Base-by-base conservation (phyloP, 805 yeast genomes). In the Saccharomycopsis olivae region DNA sequence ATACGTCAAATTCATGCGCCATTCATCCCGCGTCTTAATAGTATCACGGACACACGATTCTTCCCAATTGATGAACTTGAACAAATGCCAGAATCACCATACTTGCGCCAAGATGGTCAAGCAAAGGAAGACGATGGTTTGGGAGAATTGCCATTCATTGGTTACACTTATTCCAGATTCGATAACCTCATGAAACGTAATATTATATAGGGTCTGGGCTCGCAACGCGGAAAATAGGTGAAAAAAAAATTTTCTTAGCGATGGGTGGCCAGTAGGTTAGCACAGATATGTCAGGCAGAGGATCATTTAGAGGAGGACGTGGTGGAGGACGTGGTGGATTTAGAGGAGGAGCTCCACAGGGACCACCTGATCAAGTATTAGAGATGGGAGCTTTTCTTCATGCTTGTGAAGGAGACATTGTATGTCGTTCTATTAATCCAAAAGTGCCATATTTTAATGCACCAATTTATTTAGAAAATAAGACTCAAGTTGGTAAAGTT, bases 61-160 rank as follows among this genome's bases (percentile, higher is more conserved):
- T 92, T 92, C 86, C 97, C 98, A 31, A 86, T 95, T 2, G 97
- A 89, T 57, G 98, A 89, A 56, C 67, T 89, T 53, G 96, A 89
- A 58, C 85, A 84, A 53, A 87, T 89, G 38, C 95, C 97, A 2
- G 96, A 35, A 8, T 27, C 31, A 6, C 38, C 38, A 23, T 35
- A 35, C 14, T 23, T 35, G 29, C 11, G 30, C 13, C 20, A 35
- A 15, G 31, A 27, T 23, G 10, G 13, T n/a, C n/a, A 19, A 9
- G 13, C 19, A 13, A 6, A 20, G 10, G 30, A 35, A 18, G 36
- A 58, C n/a, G 41, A 35, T 11, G 31, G 38, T 2, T 35, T 35
- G 20, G 38, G 38, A 11, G 96, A 92, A 51, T 65, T 92, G 57
- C 98, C 98, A 32, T 92, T 92, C 56, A 92, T 92, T 55, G 98